Evolutionary conservation across 768 basidiomycete genomes (phyloP), one percentile per base, ranked within the genome.

Genomic region (Exidia glandulosa): DNA sequence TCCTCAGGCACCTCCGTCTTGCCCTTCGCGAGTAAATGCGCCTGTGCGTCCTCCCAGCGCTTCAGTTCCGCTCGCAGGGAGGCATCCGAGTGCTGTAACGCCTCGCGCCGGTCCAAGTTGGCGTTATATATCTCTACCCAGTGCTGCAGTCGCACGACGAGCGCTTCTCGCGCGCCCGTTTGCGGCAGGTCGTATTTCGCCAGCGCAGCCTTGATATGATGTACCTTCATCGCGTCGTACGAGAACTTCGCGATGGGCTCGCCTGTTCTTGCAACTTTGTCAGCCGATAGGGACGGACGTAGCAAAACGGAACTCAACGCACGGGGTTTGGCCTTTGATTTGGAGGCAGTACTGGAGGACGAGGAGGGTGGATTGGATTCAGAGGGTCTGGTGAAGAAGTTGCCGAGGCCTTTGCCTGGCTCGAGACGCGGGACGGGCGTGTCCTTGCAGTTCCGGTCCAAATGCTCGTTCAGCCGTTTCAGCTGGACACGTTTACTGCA

Each of bases 61-160:
- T 74, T 78, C 66, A 88, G 66, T 33, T 86, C 85, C 45, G 66
- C 66, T 45, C 76, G 75, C 14, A 88, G 75, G 34, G 79, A 78
- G 1, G 67, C 61, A 59, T 74, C 68, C 19, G 73, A 74, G 66
- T 79, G 81, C 31, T 84, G 77, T 50, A 77, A 72, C 19, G 64
- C 56, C 2, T 63, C 57, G 23, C 76, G 75, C 63, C 79, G 79
- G 71, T 89, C 87, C 9, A 87, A 74, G 67, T 88, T 89, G 31
- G 86, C 81, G 62, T 89, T 89, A 64, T 78, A 84, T 45, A 85
- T 67, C 71, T 82, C 82, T 0, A 86, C 77, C 85, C 86, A 89
- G 63, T 77, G 77, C 68, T 80, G 76, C 70, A 88, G 86, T 57
- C 87, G 78, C 58, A 77, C 75, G 61, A 81, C 76, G 68, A 81